These are phyloP conservation scores for Globisporangium alternatum DNA, from an alignment of 352 stramenopile species.

Conservation along the genomic window DNA sequence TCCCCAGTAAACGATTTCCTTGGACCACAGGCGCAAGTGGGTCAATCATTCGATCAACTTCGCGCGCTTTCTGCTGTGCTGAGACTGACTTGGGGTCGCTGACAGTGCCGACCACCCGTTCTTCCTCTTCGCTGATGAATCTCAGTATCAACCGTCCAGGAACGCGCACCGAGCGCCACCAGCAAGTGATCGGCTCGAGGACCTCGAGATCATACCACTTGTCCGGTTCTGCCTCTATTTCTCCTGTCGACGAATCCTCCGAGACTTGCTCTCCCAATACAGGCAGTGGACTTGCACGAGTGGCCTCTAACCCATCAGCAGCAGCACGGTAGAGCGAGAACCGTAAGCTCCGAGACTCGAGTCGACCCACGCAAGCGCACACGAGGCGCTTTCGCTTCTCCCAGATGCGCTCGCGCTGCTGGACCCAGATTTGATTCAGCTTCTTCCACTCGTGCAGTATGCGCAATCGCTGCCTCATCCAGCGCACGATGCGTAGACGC, in stretches of 20 bases:
- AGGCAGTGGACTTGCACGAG: background rate
- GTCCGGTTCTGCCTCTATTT: constrained; percentile 11
- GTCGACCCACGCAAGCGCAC: constrained; percentile 19
- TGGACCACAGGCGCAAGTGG: background rate
- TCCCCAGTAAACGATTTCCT: background rate
- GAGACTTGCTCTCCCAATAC: background rate
- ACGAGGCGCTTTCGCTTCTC: constrained; percentile 40
- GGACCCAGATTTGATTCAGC: constrained; percentile 39
- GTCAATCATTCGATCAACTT: background rate
- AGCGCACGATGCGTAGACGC: constrained; percentile 39
- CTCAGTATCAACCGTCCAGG: background rate
- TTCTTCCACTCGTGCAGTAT: constrained; percentile 47
- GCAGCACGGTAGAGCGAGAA: constrained; percentile 40
- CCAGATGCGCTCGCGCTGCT: constrained; percentile 38
- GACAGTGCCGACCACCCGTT: background rate
- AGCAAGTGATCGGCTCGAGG: constrained; percentile 12
- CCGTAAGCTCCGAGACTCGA: constrained; percentile 30
- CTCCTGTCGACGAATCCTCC: background rate
- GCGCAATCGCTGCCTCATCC: constrained; percentile 43
- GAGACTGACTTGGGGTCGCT: background rate
- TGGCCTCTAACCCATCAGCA: background rate
- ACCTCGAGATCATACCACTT: constrained; percentile 20
- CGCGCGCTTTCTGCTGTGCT: background rate
- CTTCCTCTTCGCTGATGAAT: constrained; percentile 1
- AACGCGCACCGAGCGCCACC: constrained; percentile 4